phyloP scores from a whole-genome alignment of 1,284 basidiomycete species.

The Pterula multifida region DNA sequence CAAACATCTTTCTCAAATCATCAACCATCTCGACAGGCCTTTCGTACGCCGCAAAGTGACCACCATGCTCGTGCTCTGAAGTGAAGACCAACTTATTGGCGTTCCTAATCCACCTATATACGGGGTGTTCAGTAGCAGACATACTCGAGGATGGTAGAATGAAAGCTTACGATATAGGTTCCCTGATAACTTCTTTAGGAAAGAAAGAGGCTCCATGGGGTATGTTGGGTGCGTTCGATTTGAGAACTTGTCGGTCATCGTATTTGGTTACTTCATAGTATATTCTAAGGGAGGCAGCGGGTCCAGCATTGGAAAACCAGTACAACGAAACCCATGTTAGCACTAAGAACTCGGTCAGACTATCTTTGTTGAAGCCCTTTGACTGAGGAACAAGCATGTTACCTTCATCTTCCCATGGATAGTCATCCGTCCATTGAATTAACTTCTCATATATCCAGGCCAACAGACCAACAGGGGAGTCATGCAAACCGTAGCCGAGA shows the following conservation, averaged over 20 bases:
- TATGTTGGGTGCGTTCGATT: neutral
- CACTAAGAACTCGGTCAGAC: conserved; percentile 18
- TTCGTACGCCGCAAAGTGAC: conserved; percentile 9
- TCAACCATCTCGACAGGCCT: conserved; percentile 5
- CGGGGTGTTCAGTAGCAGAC: neutral
- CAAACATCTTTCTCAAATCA: conserved; percentile 9
- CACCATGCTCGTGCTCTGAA: conserved; percentile 4
- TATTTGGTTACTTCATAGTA: conserved; percentile 29
- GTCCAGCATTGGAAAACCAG: conserved; percentile 35
- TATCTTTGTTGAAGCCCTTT: too few species aligned
- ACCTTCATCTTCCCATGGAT: conserved; percentile 42
- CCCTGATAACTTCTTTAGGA: neutral
- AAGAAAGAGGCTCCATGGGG: neutral
- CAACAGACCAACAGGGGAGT: conserved; percentile 42
- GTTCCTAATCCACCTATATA: neutral
- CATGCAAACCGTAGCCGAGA: conserved; percentile 35
- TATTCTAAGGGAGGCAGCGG: conserved; percentile 30
- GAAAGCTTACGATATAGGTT: neutral
- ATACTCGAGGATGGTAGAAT: neutral
- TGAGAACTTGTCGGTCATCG: conserved; percentile 8
- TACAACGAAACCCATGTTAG: conserved; percentile 36
- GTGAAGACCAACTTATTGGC: conserved; percentile 6
- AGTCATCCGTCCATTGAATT: conserved; percentile 32
- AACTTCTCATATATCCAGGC: conserved; percentile 51
- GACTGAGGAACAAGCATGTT: neutral